These are phyloP conservation scores for Chaetoceros muelleri DNA, from an alignment of 108 stramenopile genomes.

Conservation along the genomic window DNA sequence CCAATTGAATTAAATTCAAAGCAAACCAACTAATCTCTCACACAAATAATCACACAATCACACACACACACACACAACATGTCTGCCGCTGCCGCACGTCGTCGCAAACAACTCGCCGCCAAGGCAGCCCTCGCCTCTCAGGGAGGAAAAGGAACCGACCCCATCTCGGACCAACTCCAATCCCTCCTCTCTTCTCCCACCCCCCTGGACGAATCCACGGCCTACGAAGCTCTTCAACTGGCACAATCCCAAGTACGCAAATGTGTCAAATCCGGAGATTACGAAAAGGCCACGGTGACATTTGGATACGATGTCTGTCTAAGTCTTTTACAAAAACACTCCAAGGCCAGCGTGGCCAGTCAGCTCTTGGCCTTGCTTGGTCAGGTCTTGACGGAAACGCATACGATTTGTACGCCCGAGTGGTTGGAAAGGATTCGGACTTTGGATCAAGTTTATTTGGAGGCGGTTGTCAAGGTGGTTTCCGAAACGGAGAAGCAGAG, in stretches of 20 bases:
- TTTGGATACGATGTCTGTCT: conserved; percentile 7
- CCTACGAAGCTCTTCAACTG: conserved; percentile 80
- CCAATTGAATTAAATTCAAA: too few relatives aligned
- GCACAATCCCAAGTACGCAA: conserved; percentile 73
- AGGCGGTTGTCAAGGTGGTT: conserved; percentile 41
- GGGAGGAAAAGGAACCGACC: conserved; percentile 24
- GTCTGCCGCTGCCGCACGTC: conserved; percentile 80
- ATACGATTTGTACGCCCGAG: conserved; percentile 48
- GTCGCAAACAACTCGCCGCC: conserved; percentile 62
- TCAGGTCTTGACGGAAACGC: conserved; percentile 59
- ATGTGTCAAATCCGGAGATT: conserved; percentile 49
- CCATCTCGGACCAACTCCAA: conserved; percentile 44
- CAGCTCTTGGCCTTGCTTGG: conserved; percentile 59
- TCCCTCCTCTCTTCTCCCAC: conserved; percentile 28
- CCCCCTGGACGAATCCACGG: conserved; percentile 56
- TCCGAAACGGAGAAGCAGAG: conserved; percentile 35
- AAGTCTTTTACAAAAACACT: conserved; percentile 33
- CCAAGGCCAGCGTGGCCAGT: conserved; percentile 57
- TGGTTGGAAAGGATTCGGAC: conserved; percentile 36
- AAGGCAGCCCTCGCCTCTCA: conserved; percentile 18
- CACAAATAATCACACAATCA: too few relatives aligned
- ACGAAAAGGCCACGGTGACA: conserved; percentile 29
- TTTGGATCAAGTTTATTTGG: conserved; percentile 42
- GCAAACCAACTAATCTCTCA: too few relatives aligned
- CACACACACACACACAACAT: conserved; percentile 21